Evolutionary conservation across 2,329 filamentous ascomycete species (phyloP).

Genomic region (Claviceps pazoutovae): DNA sequence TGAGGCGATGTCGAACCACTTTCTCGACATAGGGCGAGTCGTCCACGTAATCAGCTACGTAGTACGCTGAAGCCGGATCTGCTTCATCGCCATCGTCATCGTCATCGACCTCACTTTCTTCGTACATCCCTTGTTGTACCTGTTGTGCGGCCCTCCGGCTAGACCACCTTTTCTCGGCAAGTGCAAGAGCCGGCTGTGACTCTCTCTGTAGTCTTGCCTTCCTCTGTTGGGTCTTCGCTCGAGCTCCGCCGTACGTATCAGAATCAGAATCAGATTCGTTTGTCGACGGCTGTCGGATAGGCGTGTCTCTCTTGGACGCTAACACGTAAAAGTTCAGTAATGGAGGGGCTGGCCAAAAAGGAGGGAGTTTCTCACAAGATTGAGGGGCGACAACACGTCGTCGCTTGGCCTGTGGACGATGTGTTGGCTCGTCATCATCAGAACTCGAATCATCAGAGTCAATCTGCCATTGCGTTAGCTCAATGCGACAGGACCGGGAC

Average conservation of each 20-base stretch:
- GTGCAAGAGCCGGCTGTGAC: slow-evolving; percentile 49
- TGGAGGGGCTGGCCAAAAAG: neutral
- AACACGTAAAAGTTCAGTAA: neutral
- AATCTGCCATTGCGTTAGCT: slow-evolving; percentile 20
- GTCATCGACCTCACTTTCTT: slow-evolving; percentile 43
- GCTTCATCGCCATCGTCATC: slow-evolving; percentile 53
- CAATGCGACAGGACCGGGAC: neutral
- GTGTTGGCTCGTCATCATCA: slow-evolving; percentile 47
- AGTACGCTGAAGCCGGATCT: slow-evolving; percentile 46
- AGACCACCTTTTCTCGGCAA: slow-evolving; percentile 81
- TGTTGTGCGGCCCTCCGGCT: slow-evolving; percentile 73
- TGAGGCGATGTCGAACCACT: slow-evolving; percentile 73
- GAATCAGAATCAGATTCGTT: slow-evolving; percentile 57
- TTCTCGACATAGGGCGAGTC: slow-evolving; percentile 78
- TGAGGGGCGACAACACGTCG: slow-evolving; percentile 52
- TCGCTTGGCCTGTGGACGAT: slow-evolving; percentile 50
- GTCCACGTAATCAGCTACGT: slow-evolving; percentile 56
- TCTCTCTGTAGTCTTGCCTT: slow-evolving; percentile 64
- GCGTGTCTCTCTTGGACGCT: slow-evolving; percentile 50
- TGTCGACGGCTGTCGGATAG: slow-evolving; percentile 36
- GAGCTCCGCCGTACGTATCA: slow-evolving; percentile 66
- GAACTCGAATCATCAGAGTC: slow-evolving; percentile 55
- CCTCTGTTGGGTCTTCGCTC: slow-evolving; percentile 54
- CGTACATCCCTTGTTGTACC: slow-evolving; percentile 46
- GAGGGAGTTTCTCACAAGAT: slow-evolving; percentile 36